Evolutionary conservation across 257 asterid species (phyloP), one percentile per base, ranked within the genome.

Genomic region (Gynochthodes officinalis): DNA sequence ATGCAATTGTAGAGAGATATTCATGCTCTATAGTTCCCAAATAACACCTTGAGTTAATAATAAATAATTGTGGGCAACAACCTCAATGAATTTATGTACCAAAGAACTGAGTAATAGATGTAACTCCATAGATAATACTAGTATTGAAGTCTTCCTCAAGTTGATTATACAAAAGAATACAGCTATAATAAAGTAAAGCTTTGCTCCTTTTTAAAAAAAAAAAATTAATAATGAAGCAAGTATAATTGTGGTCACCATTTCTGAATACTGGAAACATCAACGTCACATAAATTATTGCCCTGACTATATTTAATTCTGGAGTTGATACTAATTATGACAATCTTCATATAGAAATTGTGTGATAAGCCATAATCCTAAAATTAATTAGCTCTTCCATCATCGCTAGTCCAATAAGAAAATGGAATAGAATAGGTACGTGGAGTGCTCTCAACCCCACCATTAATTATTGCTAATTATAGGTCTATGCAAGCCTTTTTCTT

Each of bases 181-280:
- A 15, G 69, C 69, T n/a, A 64, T 40, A 64, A 64, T 64, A 8
- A 32, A 55, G 35, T 27, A 27, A 63, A 35, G 68, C 27, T 19
- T 33, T 43, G 9, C n/a, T 7, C 12, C 19, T 28, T 40, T 13
- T 64, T n/a, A n/a, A n/a, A n/a, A n/a, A n/a, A n/a, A n/a, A n/a
- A n/a, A n/a, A n/a, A n/a, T n/a, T n/a, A n/a, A n/a, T n/a, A n/a
- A n/a, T n/a, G n/a, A n/a, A 62, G 28, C 67, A 62, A 35, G 67
- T n/a, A 42, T 42, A 1, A 42, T 62, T 33, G 7, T 11, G 19
- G 65, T 16, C 67, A 35, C 67, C 28, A 62, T 62, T 62, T 33
- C 14, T 32, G 5, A 16, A 32, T 60, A 16, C 27, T 9, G 0
- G 3, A 62, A 62, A 35, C 30, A 35, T 62, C 48, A 35, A 19